Evolutionary conservation across 2,329 filamentous ascomycete genomes (phyloP), one percentile per base, ranked within the genome.

Genomic region (Neocatenulostroma microsporum): DNA sequence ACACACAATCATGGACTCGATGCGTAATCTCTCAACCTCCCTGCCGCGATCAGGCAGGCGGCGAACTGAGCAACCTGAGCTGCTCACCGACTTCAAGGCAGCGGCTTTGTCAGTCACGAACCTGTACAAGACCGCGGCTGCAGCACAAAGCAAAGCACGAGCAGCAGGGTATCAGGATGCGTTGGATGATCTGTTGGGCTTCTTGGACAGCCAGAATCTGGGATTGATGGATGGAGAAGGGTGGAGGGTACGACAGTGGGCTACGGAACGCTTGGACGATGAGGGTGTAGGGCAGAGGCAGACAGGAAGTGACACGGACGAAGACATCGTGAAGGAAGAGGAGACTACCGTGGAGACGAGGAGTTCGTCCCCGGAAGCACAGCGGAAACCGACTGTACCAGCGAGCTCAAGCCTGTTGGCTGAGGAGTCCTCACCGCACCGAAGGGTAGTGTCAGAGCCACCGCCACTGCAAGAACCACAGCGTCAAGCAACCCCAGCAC

Each of bases 21-120:
- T 80, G 74, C 68, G 72, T 52, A 75, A 72, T 39, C 63, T 80
- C 30, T 77, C 78, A 47, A 76, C 70, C 20, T 78, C 74, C 34
- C 61, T 80, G 39, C 76, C 76, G n/a, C 68, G 69, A 11, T 64
- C 68, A 24, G 58, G 67, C 9, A 50, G 53, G 18, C 47, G 48
- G 33, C 51, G 50, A 27, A 49, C 50, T 29, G 49, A 58, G 13
- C 44, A 51, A 18, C 29, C 53, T 44, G 41, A 69, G 56, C 77
- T 95, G 31, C 77, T 95, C 40, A 81, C 89, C 51, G 81, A 85
- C 40, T 98, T 98, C 72, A 91, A 87, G 62, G 79, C 83, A 12
- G 91, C 91, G 21, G 91, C 91, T 14, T 72, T 95, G 21, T 94
- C 87, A 5, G 88, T 96, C 37, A 96, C 91, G 31, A 94, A 93